These are phyloP conservation scores for Ustilago sp. DNA, from an alignment of 1,284 basidiomycete species.

Conservation along the genomic window DNA sequence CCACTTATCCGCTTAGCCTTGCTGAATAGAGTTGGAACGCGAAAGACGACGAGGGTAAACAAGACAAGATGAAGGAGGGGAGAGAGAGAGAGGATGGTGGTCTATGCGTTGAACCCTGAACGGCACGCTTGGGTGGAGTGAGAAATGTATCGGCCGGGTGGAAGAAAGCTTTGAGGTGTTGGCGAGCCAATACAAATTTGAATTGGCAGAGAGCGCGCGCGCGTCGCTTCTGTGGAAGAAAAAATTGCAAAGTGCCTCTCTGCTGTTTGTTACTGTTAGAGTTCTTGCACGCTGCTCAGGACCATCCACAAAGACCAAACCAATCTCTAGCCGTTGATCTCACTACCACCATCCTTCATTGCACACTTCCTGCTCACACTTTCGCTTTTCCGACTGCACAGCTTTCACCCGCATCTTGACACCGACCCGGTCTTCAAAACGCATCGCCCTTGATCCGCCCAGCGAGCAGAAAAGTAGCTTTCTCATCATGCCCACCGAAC, in stretches of 20 bases:
- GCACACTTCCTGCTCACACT: neutral
- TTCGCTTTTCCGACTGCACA: neutral
- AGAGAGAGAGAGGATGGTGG: neutral
- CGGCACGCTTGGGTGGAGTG: neutral
- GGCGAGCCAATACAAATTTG: conserved; percentile 7
- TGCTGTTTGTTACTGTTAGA: neutral
- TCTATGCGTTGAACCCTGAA: conserved; percentile 29
- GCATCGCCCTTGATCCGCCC: neutral
- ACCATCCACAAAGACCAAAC: neutral
- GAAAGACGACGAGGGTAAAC: no score
- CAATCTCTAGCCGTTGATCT: neutral
- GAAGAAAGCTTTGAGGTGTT: conserved; percentile 21
- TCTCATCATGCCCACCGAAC: conserved; percentile 57
- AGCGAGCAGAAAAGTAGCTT: no score
- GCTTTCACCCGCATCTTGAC: neutral
- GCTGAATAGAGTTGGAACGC: neutral
- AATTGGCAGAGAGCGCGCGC: neutral
- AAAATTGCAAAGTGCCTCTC: neutral
- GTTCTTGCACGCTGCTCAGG: neutral
- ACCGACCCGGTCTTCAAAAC: neutral
- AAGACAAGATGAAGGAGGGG: neutral
- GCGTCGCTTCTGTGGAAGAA: neutral
- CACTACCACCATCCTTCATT: neutral
- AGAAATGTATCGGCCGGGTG: conserved; percentile 37
- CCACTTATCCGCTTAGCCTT: neutral